phyloP scores from a whole-genome alignment of 2,329 filamentous ascomycete genomes.

The Aspergillaceae sp. region DNA sequence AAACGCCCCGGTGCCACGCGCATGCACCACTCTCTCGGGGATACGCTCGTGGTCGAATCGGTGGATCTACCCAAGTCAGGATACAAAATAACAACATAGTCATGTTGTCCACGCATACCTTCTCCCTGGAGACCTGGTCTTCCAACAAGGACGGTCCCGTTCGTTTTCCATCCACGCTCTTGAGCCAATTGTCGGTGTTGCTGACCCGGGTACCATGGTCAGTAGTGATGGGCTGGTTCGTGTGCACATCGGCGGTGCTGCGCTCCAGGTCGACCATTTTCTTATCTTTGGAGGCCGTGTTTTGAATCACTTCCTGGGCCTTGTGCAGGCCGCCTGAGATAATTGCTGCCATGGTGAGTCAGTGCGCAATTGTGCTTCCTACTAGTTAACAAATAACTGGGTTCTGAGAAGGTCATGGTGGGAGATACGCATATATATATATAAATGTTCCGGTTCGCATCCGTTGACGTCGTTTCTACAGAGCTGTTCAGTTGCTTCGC shows the following conservation, averaged over 20 bases:
- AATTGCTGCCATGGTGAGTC: slow-evolving; percentile 15
- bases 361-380: too few species aligned
- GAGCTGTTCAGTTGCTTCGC: too few species aligned
- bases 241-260: slow-evolving; percentile 49
- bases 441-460: too few species aligned
- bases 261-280: slow-evolving; percentile 54
- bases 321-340: slow-evolving; percentile 23
- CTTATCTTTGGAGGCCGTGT: slow-evolving; percentile 19
- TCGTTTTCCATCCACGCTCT: slow-evolving; percentile 48
- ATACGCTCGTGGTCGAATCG: slow-evolving; percentile 70
- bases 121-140: slow-evolving; percentile 64
- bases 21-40: slow-evolving; percentile 60
- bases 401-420: too few species aligned
- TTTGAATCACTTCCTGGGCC: slow-evolving; percentile 18
- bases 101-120: slow-evolving; percentile 40
- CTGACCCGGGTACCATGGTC: slow-evolving; percentile 64
- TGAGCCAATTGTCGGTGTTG: slow-evolving; percentile 68
- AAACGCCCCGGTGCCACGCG: slow-evolving; percentile 56
- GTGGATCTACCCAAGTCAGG: slow-evolving; percentile 29
- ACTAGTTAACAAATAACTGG: too few species aligned
- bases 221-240: slow-evolving; percentile 55
- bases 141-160: slow-evolving; percentile 48
- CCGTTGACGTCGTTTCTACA: too few species aligned
- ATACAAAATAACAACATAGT: too few species aligned
- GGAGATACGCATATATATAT: too few species aligned